Evolutionary conservation across 805 yeast species (phyloP), one percentile per base, ranked within the genome.

Genomic region (Yarrowia osloensis): DNA sequence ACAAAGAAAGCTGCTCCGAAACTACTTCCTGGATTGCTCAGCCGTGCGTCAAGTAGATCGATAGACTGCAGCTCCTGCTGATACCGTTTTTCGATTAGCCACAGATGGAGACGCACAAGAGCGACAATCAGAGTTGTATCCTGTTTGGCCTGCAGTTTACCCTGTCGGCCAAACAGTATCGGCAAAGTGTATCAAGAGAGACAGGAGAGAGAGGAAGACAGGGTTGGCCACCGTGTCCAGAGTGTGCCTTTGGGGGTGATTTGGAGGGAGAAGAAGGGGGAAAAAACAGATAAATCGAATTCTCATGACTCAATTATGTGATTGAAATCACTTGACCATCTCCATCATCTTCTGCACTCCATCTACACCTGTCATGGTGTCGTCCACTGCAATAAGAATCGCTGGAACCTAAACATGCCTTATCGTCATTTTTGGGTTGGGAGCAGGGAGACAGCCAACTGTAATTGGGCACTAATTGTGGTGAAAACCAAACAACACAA

Each of bases 361-460:
- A 28, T 28, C 31, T 8, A 28, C 9, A 7, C 9, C 13, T 12
- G 35, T 33, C 17, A 13, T 33, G 9, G 2, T 33, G 35, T 33
- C 17, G 35, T 12, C 17, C 17, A 9, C 35, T 28, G 15, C 35
- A 33, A 33, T 15, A 11, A 33, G 35, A 13, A 33, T 33, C 13
- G 1, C 21, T 5, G 15, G n/a, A 50, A 50, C 55, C 39, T 50
- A 19, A 50, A 31, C 19, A 4, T 50, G 54, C 54, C 55, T 50
- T 50, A 50, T 50, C 55, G 55, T 19, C 19, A 4, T 50, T 29
- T 50, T 50, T 49, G 54, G 54, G 54, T 49, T 49, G 54, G 4
- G 8, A 8, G 9, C 54, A 49, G 54, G 37, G 31, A 46, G 52
- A 50, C 26, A 19, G 28, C 55, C 55, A 50, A 50, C 55, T 50